phyloP scores from a whole-genome alignment of 2,329 filamentous ascomycete species.

The Cercospora nicotianae region DNA sequence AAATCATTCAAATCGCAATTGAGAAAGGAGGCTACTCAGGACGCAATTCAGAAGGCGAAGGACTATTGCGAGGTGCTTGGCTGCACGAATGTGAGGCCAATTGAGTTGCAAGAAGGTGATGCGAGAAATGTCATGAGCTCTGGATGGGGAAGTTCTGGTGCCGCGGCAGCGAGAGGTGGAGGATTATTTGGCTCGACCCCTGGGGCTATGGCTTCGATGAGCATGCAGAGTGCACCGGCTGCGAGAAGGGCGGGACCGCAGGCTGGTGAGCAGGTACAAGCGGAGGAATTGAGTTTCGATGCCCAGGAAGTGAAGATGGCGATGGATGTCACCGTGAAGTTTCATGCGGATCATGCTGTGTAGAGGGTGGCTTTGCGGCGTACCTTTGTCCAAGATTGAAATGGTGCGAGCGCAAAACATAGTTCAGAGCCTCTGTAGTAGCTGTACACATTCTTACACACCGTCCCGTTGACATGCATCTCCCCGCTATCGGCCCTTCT shows the following conservation, averaged over 20 bases:
- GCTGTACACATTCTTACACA: constrained; percentile 5
- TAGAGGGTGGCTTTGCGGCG: not conserved
- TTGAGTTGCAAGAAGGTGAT: constrained; percentile 24
- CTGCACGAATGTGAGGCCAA: constrained; percentile 21
- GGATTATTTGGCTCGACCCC: not conserved
- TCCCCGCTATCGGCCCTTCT: constrained; percentile 17
- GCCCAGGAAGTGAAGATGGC: constrained; percentile 30
- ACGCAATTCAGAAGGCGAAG: constrained; percentile 27
- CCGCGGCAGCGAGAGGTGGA: not conserved
- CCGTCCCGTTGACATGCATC: not conserved
- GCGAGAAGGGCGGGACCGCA: not conserved
- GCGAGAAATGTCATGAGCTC: constrained; percentile 6
- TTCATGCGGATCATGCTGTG: constrained; percentile 22
- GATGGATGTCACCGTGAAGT: constrained; percentile 28
- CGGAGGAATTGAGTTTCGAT: constrained; percentile 26
- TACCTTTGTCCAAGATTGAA: not conserved
- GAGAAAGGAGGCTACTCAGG: constrained; percentile 25
- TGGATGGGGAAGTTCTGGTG: not conserved
- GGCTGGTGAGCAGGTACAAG: constrained; percentile 6
- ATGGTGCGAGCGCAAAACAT: not conserved
- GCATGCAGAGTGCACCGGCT: not conserved
- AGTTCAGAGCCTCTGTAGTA: not conserved
- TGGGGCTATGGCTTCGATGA: not conserved
- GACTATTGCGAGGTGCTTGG: constrained; percentile 29
- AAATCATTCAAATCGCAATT: constrained; percentile 24